A percentile compares a stretch with the other conserved stretches of the same genome.
phyloP scores from a whole-genome alignment of 805 yeast genomes.

The Cyberlindnera mrakii region DNA sequence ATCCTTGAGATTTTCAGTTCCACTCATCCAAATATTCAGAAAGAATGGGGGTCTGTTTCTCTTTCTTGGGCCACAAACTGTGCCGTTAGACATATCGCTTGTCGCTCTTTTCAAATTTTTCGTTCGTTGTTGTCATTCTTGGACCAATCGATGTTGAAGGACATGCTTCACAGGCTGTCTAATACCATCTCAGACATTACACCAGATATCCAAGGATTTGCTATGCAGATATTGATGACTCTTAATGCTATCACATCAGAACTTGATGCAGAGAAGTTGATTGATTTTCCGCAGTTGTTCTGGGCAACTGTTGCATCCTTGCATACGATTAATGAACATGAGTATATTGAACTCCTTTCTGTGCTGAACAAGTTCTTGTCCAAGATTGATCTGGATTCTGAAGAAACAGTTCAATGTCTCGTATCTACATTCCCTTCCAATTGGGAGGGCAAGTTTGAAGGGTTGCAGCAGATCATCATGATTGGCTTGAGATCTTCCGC shows the following conservation, averaged over 20 bases:
- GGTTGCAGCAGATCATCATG: conserved; percentile 72
- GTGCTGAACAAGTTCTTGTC: conserved; percentile 77
- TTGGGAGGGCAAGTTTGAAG: conserved; percentile 94
- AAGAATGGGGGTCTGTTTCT: conserved; percentile 80
- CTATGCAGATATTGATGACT: conserved; percentile 96
- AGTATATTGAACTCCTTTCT: conserved; percentile 81
- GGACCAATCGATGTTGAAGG: conserved; percentile 85
- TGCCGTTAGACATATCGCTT: conserved; percentile 94
- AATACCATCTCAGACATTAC: conserved; percentile 90
- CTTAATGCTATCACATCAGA: conserved; percentile 88
- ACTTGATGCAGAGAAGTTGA: conserved; percentile 66
- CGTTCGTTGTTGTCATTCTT: conserved; percentile 74
- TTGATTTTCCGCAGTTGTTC: conserved; percentile 86
- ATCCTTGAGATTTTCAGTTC: conserved; percentile 51
- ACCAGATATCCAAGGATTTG: conserved; percentile 88
- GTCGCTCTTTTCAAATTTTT: conserved; percentile 91
- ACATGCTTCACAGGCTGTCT: conserved; percentile 88
- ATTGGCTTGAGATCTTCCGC: conserved; percentile 79
- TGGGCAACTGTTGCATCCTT: conserved; percentile 95
- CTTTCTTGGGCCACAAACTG: conserved; percentile 95
- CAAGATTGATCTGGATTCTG: conserved; percentile 80
- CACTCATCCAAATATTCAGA: conserved; percentile 48
- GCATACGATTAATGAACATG: conserved; percentile 86
- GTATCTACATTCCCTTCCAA: conserved; percentile 86
- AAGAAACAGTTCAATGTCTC: conserved; percentile 77